These are phyloP conservation scores for Eucalyptus cloeziana DNA, from an alignment of 345 rosid species.

Conservation along the genomic window DNA sequence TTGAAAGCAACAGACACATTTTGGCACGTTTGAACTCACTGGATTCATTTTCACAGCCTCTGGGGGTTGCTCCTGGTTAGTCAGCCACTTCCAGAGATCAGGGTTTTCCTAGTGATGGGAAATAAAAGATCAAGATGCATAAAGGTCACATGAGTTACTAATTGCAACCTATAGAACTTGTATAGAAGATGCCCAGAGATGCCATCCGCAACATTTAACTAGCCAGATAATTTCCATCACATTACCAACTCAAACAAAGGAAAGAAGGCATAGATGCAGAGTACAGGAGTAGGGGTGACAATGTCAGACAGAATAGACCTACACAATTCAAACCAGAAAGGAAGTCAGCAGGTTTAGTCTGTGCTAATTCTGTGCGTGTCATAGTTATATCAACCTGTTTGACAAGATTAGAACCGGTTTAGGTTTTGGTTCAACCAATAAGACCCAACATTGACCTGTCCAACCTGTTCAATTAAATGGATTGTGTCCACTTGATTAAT, in stretches of 20 bases:
- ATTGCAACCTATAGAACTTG: background rate
- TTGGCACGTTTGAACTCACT: conserved; percentile 18
- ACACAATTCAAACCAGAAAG: background rate
- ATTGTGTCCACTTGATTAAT: background rate
- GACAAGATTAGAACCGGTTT: background rate
- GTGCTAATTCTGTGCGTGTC: background rate
- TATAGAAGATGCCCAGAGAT: background rate
- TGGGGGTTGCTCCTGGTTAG: conserved; percentile 80
- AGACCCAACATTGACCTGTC: background rate
- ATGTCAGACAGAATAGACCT: background rate
- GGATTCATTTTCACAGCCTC: conserved; percentile 61
- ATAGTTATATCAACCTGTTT: background rate
- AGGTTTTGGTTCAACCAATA: background rate
- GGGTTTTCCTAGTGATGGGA: conserved; percentile 70
- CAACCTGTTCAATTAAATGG: background rate
- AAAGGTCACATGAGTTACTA: background rate
- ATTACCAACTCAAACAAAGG: background rate
- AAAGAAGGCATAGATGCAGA: background rate
- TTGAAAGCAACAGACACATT: background rate
- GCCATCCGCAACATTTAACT: background rate
- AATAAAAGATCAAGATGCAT: background rate
- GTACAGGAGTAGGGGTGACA: background rate
- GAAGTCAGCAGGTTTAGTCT: background rate
- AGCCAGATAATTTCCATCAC: background rate
- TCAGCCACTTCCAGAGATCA: conserved; percentile 94